Percentiles rank a stretch among this genome's conserved stretches.
Conservation (phyloP, 176 grass and related monocot species). For the Oryza glumipatula region DNA sequence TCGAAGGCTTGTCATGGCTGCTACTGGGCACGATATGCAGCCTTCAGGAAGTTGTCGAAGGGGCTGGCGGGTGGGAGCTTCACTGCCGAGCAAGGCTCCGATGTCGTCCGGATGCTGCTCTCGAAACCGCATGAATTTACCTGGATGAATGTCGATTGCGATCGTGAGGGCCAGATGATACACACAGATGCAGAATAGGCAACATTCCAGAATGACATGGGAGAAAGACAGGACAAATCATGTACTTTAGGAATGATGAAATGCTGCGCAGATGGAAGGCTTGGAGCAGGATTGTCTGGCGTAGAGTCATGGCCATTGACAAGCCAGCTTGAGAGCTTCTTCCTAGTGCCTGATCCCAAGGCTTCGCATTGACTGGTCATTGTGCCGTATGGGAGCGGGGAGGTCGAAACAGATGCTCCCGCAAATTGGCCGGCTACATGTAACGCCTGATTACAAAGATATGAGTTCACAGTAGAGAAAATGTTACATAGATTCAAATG, state of each 20-base stretch:
- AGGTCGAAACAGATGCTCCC: constrained; percentile 88
- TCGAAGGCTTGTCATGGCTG: constrained; percentile 36
- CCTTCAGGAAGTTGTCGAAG: constrained; percentile 97
- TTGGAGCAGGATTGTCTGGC: constrained; percentile 54
- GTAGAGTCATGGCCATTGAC: constrained; percentile 61
- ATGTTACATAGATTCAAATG: background rate
- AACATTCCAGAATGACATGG: background rate
- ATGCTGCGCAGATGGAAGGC: constrained; percentile 38
- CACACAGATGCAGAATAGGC: background rate
- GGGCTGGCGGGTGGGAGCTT: constrained; percentile 88
- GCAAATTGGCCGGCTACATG: constrained; percentile 96
- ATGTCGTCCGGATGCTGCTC: constrained; percentile 16
- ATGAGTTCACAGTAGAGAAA: background rate
- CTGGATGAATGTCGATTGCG: constrained; percentile 43
- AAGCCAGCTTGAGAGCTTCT: constrained; percentile 96
- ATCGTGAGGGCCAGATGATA: constrained; percentile 1
- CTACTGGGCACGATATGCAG: constrained; percentile 59
- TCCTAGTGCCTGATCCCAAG: constrained; percentile 80
- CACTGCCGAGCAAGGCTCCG: constrained; percentile 57
- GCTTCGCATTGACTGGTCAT: constrained; percentile 98
- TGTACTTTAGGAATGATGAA: constrained; percentile 67
- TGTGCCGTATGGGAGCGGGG: constrained; percentile 85
- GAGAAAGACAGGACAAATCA: background rate
- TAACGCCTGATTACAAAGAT: constrained; percentile 65
- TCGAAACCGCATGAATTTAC: constrained; percentile 57